phyloP scores from a whole-genome alignment of 768 basidiomycete genomes.

The Boletus vermiculosoides region DNA sequence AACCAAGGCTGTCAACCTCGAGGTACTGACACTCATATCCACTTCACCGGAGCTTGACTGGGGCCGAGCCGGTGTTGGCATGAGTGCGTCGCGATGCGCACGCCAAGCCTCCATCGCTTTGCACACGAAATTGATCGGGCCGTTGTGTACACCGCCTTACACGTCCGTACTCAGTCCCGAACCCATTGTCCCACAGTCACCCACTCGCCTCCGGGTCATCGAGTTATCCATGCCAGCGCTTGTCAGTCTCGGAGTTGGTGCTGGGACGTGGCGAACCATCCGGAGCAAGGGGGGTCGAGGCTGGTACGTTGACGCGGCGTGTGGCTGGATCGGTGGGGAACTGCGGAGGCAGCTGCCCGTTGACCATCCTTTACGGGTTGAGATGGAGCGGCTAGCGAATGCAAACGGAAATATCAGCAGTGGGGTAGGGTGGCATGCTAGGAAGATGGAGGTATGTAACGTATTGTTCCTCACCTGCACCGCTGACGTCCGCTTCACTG shows the following conservation, averaged over 20 bases:
- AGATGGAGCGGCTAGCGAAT: constrained; percentile 70
- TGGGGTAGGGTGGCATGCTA: constrained; percentile 91
- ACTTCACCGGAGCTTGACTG: constrained; percentile 76
- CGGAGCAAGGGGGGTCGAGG: constrained; percentile 90
- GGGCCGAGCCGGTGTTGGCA: constrained; percentile 36
- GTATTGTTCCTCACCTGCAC: not conserved
- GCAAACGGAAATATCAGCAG: constrained; percentile 89
- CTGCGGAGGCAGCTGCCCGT: constrained; percentile 57
- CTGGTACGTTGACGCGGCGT: constrained; percentile 91
- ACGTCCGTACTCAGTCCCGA: constrained; percentile 50
- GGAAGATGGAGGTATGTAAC: constrained; percentile 94
- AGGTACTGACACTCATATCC: constrained; percentile 78
- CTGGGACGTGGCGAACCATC: constrained; percentile 85
- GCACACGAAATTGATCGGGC: constrained; percentile 75
- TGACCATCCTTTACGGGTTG: constrained; percentile 66
- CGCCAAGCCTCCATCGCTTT: constrained; percentile 74
- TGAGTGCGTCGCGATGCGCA: constrained; percentile 38
- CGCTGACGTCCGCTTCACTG: constrained; percentile 1
- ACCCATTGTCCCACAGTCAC: constrained; percentile 35
- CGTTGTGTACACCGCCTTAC: constrained; percentile 78
- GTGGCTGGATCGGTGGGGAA: constrained; percentile 65
- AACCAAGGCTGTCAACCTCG: constrained; percentile 69
- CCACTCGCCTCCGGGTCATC: constrained; percentile 80
- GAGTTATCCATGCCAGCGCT: constrained; percentile 78
- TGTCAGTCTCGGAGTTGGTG: constrained; percentile 70